These are phyloP conservation scores for Kwoniella dendrophila DNA, from an alignment of 768 basidiomycete genomes.

Conservation along the genomic window DNA sequence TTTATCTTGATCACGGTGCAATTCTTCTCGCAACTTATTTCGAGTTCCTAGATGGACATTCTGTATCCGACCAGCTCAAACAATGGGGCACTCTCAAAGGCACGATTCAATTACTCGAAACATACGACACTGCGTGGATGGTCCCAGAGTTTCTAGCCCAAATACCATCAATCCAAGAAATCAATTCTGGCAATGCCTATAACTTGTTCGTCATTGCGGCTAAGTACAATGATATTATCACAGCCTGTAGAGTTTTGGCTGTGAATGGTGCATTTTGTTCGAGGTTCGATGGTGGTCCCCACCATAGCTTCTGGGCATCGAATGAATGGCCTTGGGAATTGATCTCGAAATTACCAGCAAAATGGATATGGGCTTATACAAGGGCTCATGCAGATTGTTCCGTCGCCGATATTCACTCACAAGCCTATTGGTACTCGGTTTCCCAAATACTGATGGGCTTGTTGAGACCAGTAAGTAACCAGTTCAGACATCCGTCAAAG, in stretches of 20 bases:
- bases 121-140: background rate
- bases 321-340: background rate
- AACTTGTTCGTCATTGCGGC: constrained; percentile 4
- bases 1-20: background rate
- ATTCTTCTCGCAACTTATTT: background rate
- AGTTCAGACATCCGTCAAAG: too few species aligned
- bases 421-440: background rate
- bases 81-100: background rate
- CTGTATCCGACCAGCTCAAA: background rate
- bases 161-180: background rate
- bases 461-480: too few species aligned
- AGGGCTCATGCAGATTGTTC: background rate
- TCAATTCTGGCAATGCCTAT: background rate
- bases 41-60: background rate
- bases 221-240: constrained; percentile 8
- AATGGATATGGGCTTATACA: constrained; percentile 3
- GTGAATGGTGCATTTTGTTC: background rate
- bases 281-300: background rate
- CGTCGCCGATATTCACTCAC: background rate
- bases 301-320: background rate
- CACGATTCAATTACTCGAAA: background rate
- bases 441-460: background rate
- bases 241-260: constrained; percentile 6
- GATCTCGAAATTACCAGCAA: background rate
- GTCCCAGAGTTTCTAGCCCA: background rate